phyloP scores from a whole-genome alignment of 2,329 filamentous ascomycete species.

The Neofusicoccum kwambonambiense region DNA sequence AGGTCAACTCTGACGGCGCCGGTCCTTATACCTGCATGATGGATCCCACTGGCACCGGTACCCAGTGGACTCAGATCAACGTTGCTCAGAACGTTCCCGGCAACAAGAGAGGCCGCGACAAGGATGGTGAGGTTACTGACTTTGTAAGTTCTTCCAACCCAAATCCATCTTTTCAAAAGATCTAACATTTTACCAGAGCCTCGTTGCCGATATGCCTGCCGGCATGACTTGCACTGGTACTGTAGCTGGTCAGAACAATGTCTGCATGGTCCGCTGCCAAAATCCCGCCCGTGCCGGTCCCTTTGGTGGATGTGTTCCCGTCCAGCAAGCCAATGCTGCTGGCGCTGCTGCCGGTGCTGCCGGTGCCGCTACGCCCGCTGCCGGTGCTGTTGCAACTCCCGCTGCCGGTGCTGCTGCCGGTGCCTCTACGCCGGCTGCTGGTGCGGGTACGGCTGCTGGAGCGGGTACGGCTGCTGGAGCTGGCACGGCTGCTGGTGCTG shows the following conservation, averaged over 20 bases:
- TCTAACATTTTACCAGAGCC: slow-evolving; percentile 38
- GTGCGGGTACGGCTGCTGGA: slow-evolving; percentile 15
- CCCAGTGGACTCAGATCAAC: slow-evolving; percentile 53
- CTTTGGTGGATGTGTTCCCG: slow-evolving; percentile 61
- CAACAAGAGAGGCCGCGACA: slow-evolving; percentile 45
- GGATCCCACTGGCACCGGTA: slow-evolving; percentile 58
- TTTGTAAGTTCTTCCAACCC: slow-evolving; percentile 20
- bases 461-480: neutral
- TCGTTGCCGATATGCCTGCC: slow-evolving; percentile 58
- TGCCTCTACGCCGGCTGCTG: neutral
- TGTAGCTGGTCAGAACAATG: slow-evolving; percentile 57
- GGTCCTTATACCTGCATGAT: slow-evolving; percentile 67
- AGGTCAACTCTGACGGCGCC: slow-evolving; percentile 66
- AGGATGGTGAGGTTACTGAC: slow-evolving; percentile 19
- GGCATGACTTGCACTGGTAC: slow-evolving; percentile 59
- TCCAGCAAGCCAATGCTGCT: slow-evolving; percentile 45
- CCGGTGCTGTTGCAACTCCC: slow-evolving; percentile 1
- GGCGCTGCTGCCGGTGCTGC: slow-evolving; percentile 19
- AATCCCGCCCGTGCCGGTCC: slow-evolving; percentile 61
- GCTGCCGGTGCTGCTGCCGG: slow-evolving; percentile 7
- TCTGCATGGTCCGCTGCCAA: slow-evolving; percentile 64
- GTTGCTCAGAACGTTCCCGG: slow-evolving; percentile 57
- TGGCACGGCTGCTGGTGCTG: slow-evolving; percentile 15
- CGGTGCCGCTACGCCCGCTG: neutral
- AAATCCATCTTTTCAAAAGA: neutral